Base-by-base conservation (phyloP, 108 stramenopile genomes). In the Skeletonema marinoi region DNA sequence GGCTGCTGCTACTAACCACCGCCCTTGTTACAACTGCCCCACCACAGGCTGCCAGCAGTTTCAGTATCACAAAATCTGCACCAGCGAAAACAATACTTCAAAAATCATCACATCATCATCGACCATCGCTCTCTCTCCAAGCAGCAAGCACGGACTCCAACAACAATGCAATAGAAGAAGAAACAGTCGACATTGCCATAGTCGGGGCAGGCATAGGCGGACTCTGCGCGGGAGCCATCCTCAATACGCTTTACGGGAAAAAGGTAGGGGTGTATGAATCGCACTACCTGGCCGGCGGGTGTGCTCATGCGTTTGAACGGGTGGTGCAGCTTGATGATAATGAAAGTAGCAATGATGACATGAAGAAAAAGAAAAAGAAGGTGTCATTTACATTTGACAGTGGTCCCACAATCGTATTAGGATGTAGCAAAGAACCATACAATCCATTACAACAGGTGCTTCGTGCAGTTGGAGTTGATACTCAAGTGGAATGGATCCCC, bases 191-290 rank as follows among this genome's bases (percentile, higher is more conserved):
- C 65, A 68, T 94, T 60, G 90, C 90, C 10, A 94, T 94, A 71
- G 75, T 96, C 16, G 96, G 96, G 14, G 90, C 91, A 12, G 96
- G 97, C 4, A 87, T 98, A 17, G 96, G 96, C 21, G 97, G 97
- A 25, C 85, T 98, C 21, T 94, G 94, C 70, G 92, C 93, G 16
- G 96, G 93, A 19, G 96, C 94, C 2, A 88, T 98, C 63, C 78
- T 95, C 9, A 90, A 95, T 38, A 90, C 88, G 4, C 48, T 90
- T 9, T 95, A 98, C 74, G 81, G 88, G 13, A 93, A 95, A 64
- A 84, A 85, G 35, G 96, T 97, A 14, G 91, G 87, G 0, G 84
- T 98, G 13, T 89, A 90, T 71, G 97, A 98, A 85, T 91, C 93
- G 9, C 97, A 98, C 67, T 96, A 96, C 64, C 83, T 93, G 9